Percentiles rank a stretch among this genome's conserved stretches.
phyloP scores from a whole-genome alignment of 768 basidiomycete species.

The Neoboletus magnificus region DNA sequence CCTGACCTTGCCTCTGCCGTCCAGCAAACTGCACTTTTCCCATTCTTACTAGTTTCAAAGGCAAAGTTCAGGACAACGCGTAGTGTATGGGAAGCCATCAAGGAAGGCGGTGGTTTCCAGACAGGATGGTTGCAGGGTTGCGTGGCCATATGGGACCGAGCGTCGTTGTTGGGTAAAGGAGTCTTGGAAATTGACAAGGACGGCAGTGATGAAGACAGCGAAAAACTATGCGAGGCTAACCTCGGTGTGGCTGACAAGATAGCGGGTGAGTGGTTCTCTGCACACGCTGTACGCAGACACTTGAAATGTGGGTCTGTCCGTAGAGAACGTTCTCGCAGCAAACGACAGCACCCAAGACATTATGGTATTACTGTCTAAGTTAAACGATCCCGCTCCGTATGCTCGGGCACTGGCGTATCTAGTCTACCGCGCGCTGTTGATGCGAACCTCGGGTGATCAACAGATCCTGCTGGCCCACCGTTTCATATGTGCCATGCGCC shows the following conservation, averaged over 20 bases:
- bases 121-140: conserved; percentile 54
- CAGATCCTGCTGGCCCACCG: conserved; percentile 53
- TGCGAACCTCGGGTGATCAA: conserved; percentile 52
- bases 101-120: conserved; percentile 31
- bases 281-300: background rate
- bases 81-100: conserved; percentile 69
- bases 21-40: conserved; percentile 60
- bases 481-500: conserved; percentile 44
- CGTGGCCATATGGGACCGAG: conserved; percentile 36
- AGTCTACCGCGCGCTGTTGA: conserved; percentile 58
- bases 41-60: conserved; percentile 72
- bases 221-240: conserved; percentile 53
- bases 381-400: conserved; percentile 49
- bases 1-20: conserved; percentile 32
- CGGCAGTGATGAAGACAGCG: conserved; percentile 32
- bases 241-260: conserved; percentile 54
- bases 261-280: conserved; percentile 48
- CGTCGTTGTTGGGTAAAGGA: conserved; percentile 27
- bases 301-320: background rate
- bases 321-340: conserved; percentile 66
- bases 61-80: conserved; percentile 62
- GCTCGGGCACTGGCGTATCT: conserved; percentile 58
- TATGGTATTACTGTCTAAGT: conserved; percentile 46
- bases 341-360: conserved; percentile 42
- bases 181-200: conserved; percentile 30